Conservation (phyloP, 139 green algal species). For the Ostreobium quekettii region DNA sequence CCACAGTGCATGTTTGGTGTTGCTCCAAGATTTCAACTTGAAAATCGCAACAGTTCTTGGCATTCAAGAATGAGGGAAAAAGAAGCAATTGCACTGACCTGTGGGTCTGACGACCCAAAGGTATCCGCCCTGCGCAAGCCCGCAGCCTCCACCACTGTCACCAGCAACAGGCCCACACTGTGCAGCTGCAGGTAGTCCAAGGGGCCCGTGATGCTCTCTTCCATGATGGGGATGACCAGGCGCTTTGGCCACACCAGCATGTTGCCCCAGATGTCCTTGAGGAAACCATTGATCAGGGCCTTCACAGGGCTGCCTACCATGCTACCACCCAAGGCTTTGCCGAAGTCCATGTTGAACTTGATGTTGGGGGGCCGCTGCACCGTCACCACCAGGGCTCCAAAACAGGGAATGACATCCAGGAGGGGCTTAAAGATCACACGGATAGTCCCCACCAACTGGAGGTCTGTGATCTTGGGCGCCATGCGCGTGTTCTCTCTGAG, state of each 20-base stretch:
- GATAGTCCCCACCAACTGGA: constrained; percentile 54
- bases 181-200: constrained; percentile 23
- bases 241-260: constrained; percentile 36
- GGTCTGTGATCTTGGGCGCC: constrained; percentile 74
- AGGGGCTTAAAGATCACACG: constrained; percentile 56
- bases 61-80: no score
- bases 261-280: constrained; percentile 25
- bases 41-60: no score
- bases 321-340: constrained; percentile 21
- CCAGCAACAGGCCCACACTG: constrained; percentile 27
- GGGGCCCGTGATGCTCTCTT: constrained; percentile 18
- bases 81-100: no score
- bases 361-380: constrained; percentile 18
- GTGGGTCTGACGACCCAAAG: constrained; percentile 5
- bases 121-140: constrained; percentile 9
- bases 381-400: constrained; percentile 43
- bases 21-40: no score
- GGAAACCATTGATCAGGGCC: constrained; percentile 28
- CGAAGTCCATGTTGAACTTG: constrained; percentile 19
- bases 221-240: constrained; percentile 15
- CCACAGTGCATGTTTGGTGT: no score
- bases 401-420: constrained; percentile 60
- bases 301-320: constrained; percentile 25
- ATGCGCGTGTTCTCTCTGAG: constrained; percentile 57
- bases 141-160: constrained; percentile 12